Base-by-base conservation (phyloP, 345 rosid species). In the Euphorbia peplus region DNA sequence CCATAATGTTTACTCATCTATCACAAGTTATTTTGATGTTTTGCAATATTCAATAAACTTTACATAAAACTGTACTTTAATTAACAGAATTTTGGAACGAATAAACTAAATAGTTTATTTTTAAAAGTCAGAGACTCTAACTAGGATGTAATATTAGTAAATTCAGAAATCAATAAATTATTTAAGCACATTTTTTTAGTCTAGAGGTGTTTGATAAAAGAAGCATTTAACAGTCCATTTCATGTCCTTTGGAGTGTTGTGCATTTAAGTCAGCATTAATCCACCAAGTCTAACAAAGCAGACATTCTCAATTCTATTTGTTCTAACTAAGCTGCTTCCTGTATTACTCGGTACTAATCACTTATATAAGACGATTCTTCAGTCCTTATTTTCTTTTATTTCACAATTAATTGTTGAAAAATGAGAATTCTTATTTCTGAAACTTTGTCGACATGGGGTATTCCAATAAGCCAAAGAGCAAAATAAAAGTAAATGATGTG, bases 201-300 rank as follows among this genome's bases (percentile, higher is more conserved):
- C 2, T 62, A 11, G 28, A n/a, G 32, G 37, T 32, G 14, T 57
- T 32, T 30, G 22, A 2, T 14, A 24, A 52, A 35, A 55, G 48
- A 51, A 41, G 47, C 78, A 67, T 70, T 74, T 63, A 54, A 60
- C n/a, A n/a, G 58, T 64, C 26, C 68, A 29, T 30, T 61, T 44
- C 21, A 3, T 11, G 14, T 62, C 3, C 55, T 21, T 70, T 15
- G 75, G 64, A 70, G 29, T 18, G 28, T 60, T 70, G 39, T 35
- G 26, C 30, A 63, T n/a, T n/a, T n/a, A n/a, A n/a, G n/a, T n/a
- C n/a, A n/a, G n/a, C n/a, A n/a, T 26, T 57, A 30, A 15, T 35
- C 53, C 48, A 58, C 59, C 35, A 13, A 3, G 19, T 56, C 16
- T 9, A n/a, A 48, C 22, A 30, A 32, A 62, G 67, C 29, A 30